Evolutionary conservation across 805 yeast genomes (phyloP).

Genomic region (Starmerella vaccinii): DNA sequence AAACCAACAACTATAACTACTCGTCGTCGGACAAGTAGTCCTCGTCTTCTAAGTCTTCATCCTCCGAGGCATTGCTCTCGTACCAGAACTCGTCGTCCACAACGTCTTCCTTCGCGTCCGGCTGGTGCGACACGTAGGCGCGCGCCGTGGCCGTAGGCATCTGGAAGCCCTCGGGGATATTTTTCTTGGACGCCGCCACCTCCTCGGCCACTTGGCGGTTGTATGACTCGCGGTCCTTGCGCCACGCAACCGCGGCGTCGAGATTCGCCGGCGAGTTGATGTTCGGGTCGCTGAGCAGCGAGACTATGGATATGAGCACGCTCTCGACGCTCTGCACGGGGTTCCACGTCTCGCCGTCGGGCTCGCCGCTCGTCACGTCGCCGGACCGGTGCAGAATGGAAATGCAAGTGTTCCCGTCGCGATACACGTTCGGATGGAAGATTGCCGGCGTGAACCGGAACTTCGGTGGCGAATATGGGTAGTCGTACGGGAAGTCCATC

Average conservation of each 20-base stretch:
- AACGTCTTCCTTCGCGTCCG: constrained; percentile 38
- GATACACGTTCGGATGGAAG: constrained; percentile 89
- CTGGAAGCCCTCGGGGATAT: constrained; percentile 76
- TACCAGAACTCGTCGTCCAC: constrained; percentile 81
- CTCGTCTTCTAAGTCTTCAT: constrained; percentile 32
- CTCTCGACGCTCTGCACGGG: constrained; percentile 74
- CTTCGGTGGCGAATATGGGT: constrained; percentile 86
- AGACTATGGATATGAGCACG: constrained; percentile 79
- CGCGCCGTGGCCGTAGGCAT: constrained; percentile 60
- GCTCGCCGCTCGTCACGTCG: constrained; percentile 81
- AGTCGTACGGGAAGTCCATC: constrained; percentile 84
- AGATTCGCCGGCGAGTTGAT: constrained; percentile 90
- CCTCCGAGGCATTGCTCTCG: constrained; percentile 60
- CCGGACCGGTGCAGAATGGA: constrained; percentile 89
- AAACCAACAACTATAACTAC: background rate
- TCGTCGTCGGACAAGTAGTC: constrained; percentile 33
- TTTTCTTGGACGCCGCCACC: constrained; percentile 59
- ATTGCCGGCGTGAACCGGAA: constrained; percentile 88
- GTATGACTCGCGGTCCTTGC: constrained; percentile 70
- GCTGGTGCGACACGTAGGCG: constrained; percentile 38
- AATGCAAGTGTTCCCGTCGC: constrained; percentile 87
- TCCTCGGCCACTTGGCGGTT: constrained; percentile 65
- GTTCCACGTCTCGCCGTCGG: constrained; percentile 83
- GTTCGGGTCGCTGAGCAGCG: constrained; percentile 88
- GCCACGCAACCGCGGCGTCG: constrained; percentile 86